Conservation (phyloP, 805 yeast species). For the Sugiyamaella lignohabitans region DNA sequence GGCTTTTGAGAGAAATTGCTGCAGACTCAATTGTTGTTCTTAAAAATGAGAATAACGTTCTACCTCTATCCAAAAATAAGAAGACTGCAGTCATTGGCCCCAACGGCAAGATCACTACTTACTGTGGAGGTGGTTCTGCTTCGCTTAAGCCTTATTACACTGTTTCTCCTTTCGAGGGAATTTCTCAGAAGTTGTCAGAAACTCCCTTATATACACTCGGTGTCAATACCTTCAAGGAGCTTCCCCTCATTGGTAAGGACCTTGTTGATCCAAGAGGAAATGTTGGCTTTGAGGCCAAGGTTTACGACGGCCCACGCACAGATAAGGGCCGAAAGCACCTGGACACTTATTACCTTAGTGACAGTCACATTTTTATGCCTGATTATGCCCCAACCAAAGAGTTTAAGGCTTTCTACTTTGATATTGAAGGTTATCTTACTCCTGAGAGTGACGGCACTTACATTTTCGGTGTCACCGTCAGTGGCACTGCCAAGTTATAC, state of each 20-base stretch:
- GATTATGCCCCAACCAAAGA: slow-evolving; percentile 14
- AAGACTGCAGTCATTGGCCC: slow-evolving; percentile 54
- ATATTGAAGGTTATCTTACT: slow-evolving; percentile 38
- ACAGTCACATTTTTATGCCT: slow-evolving; percentile 15
- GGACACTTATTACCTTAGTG: slow-evolving; percentile 10
- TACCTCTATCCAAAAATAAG: slow-evolving; percentile 43
- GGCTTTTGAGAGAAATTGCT: slow-evolving; percentile 39
- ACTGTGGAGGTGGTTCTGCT: slow-evolving; percentile 62
- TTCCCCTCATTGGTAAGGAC: slow-evolving; percentile 32
- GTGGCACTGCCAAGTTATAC: slow-evolving; percentile 52
- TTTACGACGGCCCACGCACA: slow-evolving; percentile 8
- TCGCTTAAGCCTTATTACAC: slow-evolving; percentile 43
- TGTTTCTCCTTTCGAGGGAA: slow-evolving; percentile 44
- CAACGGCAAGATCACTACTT: slow-evolving; percentile 44
- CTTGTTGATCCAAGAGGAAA: slow-evolving; percentile 12
- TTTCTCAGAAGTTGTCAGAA: slow-evolving; percentile 29
- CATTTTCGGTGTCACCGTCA: slow-evolving; percentile 45
- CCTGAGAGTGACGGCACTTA: slow-evolving; percentile 46
- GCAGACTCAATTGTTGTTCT: slow-evolving; percentile 50
- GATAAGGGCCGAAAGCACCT: slow-evolving; percentile 10
- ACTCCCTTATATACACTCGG: slow-evolving; percentile 32
- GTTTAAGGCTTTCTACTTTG: slow-evolving; percentile 35
- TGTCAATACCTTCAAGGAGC: slow-evolving; percentile 32
- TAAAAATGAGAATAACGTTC: slow-evolving; percentile 43
- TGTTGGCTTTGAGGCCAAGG: slow-evolving; percentile 8